Percentiles rank a stretch among this genome's conserved stretches.
Evolutionary conservation across 1,284 basidiomycete genomes (phyloP).

Genomic region (Leccinum subfulvum): DNA sequence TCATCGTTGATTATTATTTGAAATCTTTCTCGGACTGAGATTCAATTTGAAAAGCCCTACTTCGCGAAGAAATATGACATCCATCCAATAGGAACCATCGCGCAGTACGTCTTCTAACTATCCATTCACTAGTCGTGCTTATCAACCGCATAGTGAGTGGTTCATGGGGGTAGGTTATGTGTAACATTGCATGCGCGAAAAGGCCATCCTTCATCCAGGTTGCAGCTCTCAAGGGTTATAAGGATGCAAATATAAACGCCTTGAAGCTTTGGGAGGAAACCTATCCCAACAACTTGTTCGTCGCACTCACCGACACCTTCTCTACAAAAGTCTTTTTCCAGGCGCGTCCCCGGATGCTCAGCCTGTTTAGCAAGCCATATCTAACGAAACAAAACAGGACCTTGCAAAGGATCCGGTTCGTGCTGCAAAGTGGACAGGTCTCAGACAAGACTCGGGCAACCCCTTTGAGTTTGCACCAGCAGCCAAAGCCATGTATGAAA

Average conservation of each 20-base stretch:
- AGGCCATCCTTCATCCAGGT: background rate
- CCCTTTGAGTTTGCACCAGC: slow-evolving; percentile 72
- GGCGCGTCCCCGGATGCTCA: slow-evolving; percentile 37
- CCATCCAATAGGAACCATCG: slow-evolving; percentile 56
- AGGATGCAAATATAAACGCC: slow-evolving; percentile 68
- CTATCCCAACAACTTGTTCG: slow-evolving; percentile 58
- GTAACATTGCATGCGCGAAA: background rate
- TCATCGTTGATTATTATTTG: background rate
- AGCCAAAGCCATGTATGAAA: slow-evolving; percentile 54
- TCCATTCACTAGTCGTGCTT: slow-evolving; percentile 5
- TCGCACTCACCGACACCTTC: slow-evolving; percentile 92
- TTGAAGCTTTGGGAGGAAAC: slow-evolving; percentile 83
- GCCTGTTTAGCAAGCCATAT: background rate
- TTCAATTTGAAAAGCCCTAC: background rate
- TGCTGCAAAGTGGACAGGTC: slow-evolving; percentile 57
- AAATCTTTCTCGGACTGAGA: background rate
- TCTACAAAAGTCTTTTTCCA: slow-evolving; percentile 49
- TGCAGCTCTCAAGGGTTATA: slow-evolving; percentile 79
- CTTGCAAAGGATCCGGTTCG: background rate
- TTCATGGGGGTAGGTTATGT: slow-evolving; percentile 78
- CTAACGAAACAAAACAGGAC: background rate
- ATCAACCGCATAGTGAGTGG: slow-evolving; percentile 68
- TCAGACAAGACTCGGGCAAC: slow-evolving; percentile 93
- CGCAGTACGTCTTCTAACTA: slow-evolving; percentile 60
- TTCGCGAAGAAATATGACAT: background rate